phyloP scores from a whole-genome alignment of 1,284 basidiomycete genomes.

The Naganishia cerealis region DNA sequence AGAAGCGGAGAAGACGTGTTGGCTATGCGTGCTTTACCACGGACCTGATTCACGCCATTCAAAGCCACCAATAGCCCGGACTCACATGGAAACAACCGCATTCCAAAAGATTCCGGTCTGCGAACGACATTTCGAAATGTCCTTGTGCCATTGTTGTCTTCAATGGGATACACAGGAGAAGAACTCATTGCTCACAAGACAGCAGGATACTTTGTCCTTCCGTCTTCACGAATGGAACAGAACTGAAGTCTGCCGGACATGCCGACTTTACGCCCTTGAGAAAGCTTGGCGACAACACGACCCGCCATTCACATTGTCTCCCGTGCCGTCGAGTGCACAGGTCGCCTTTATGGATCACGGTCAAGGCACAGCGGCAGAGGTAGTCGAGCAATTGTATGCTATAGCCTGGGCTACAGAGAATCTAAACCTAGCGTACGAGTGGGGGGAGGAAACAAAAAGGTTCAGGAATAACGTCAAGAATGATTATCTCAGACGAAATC shows the following conservation, averaged over 20 bases:
- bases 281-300: neutral
- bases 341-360: neutral
- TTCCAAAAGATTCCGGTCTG: constrained; percentile 19
- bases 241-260: constrained; percentile 4
- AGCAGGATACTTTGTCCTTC: constrained; percentile 5
- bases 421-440: constrained; percentile 3
- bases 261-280: constrained; percentile 4
- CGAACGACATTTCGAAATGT: constrained; percentile 14
- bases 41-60: neutral
- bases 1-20: constrained; percentile 26
- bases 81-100: constrained; percentile 10
- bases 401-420: neutral
- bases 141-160: constrained; percentile 14
- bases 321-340: neutral
- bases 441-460: neutral
- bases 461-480: constrained; percentile 4
- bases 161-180: neutral
- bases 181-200: neutral
- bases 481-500: neutral
- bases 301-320: neutral
- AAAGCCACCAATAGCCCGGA: constrained; percentile 1
- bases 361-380: neutral
- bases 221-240: neutral
- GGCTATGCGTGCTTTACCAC: constrained; percentile 18
- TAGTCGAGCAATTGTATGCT: constrained; percentile 12